Base-by-base conservation (phyloP, 441 rosid species). In the Pelargonium australe region DNA sequence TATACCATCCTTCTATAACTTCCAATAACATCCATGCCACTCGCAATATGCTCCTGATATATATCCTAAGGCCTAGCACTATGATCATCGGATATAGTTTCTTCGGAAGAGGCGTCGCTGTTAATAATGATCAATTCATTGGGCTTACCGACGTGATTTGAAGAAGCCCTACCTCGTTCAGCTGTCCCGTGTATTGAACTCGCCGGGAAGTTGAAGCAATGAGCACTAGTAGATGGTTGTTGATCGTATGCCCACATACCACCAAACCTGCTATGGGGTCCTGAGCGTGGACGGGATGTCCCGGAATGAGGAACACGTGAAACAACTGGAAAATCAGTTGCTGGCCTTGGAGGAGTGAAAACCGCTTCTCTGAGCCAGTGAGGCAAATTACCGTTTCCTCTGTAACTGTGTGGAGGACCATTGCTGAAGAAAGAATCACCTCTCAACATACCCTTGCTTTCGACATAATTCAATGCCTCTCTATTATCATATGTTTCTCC, bases 51-150 rank as follows among this genome's bases (percentile, higher is more conserved):
- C 28, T 19, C 63, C 44, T 28, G 34, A 49, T 40, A 69, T 43
- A 49, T 13, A 16, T 70, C 66, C 51, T 63, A 47, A 57, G 70
- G 40, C 73, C 73, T 60, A n/a, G 53, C 70, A 40, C 73, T 44
- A 28, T 70, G 62, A 61, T 70, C 84, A 73, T 83, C 86, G 10
- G 86, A 83, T 69, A 83, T 79, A 20, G 86, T 83, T 80, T 80
- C 86, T 74, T 83, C 86, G 12, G 86, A 83, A 65, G 86, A 83
- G 51, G 86, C 82, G 70, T 80, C 84, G 3, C 83, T 77, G 55
- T 77, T 70, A 28, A 79, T 79, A 64, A 79, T 44, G 23, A 80
- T 76, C 66, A 79, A 58, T 25, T 80, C 79, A 19, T 77, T 73
- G 3, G 67, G 70, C 41, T 75, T 73, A 51, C 60, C 63, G 14